Evolutionary conservation across 306 rosid genomes (phyloP), one percentile per base, ranked within the genome.

Genomic region (Cucurbita argyrosperma): DNA sequence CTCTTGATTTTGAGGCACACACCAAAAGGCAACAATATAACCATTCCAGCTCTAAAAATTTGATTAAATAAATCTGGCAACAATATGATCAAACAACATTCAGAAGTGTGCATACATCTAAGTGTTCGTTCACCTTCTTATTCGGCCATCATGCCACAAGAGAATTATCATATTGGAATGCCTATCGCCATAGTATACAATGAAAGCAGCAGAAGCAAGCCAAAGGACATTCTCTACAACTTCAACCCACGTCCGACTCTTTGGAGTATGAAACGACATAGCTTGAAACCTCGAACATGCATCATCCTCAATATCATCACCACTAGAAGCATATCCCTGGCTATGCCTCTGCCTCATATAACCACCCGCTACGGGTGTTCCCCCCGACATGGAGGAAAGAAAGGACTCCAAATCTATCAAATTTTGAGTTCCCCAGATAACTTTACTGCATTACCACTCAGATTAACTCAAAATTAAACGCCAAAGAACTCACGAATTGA

Each of bases 291-390:
- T 86, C 0, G 99, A 95, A 77, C 96, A 88, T 15, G 97, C 97
- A 81, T 95, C 99, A 56, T 95, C 99, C 77, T 95, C 99, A 50
- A 94, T 81, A 82, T 94, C 99, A 88, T 94, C 99, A 5, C 97
- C 96, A 56, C 97, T 91, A 19, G 96, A 89, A 4, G 86, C 94
- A 87, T 91, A 89, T 5, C 97, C 97, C 76, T 87, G 99, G 84
- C 96, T 95, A 55, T 94, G 96, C 80, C 99, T 89, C 86, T 95
- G 97, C 82, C 99, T 87, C 87, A 95, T 94, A 52, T 80, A 82
- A 47, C 95, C 90, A 79, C 96, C 90, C 53, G 83, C 92, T 42
- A 79, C 84, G 2, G 99, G 96, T 53, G 99, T 91, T 71, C 99
- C 97, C 4, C 98, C 98, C 23, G 99, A 91, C 99, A 74, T 79